Conservation (phyloP, 345 rosid genomes). For the Eutrema yunnanense region DNA sequence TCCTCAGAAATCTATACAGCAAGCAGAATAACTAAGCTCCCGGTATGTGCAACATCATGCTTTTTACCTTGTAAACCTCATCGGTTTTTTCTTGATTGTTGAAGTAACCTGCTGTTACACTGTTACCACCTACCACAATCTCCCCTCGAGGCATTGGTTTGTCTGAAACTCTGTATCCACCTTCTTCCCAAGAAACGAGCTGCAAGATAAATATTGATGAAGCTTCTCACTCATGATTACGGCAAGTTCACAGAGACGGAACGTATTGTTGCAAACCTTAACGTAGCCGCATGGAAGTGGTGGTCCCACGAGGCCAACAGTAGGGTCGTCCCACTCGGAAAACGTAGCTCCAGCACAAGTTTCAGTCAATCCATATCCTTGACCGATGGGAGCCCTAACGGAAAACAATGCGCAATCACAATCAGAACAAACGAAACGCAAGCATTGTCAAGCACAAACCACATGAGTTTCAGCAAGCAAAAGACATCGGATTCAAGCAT, state of each 20-base stretch:
- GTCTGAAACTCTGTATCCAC: conserved; percentile 63
- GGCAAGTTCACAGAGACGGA: not conserved
- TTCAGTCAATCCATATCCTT: conserved; percentile 96
- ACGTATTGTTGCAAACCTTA: conserved; percentile 45
- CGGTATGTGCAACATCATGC: not conserved
- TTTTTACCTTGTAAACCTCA: conserved; percentile 73
- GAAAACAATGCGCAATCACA: not conserved
- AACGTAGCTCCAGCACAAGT: conserved; percentile 88
- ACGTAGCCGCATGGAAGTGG: conserved; percentile 75
- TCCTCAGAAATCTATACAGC: not conserved
- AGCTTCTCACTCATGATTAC: not conserved
- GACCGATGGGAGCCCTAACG: conserved; percentile 74
- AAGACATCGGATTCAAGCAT: not conserved
- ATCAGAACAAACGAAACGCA: conserved; percentile 8
- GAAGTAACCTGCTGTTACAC: conserved; percentile 76
- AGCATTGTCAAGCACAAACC: not conserved
- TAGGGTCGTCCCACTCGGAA: conserved; percentile 66
- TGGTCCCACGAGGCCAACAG: conserved; percentile 87
- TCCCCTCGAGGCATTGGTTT: conserved; percentile 96
- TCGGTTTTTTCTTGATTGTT: conserved; percentile 67
- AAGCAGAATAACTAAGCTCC: not conserved
- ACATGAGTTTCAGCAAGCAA: not conserved
- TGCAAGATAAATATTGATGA: conserved; percentile 29
- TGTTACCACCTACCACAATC: conserved; percentile 74
- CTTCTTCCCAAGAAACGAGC: conserved; percentile 94